A percentile compares a stretch with the other conserved stretches of the same genome.
These are phyloP conservation scores for Urochloa ruziziensis DNA, from an alignment of 176 grass and related monocot species.

Conservation along the genomic window DNA sequence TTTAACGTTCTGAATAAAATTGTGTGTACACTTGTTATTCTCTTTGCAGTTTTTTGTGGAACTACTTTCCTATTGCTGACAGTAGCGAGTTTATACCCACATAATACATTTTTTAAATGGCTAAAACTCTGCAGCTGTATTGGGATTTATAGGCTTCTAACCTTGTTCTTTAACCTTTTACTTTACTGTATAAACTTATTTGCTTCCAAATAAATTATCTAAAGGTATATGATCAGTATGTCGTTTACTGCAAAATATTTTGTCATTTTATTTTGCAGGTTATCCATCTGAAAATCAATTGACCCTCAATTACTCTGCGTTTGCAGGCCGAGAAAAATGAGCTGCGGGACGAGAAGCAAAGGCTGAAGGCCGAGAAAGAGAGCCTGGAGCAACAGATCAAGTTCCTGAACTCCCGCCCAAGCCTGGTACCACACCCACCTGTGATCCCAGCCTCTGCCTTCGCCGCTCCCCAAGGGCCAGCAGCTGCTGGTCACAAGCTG, in stretches of 20 bases:
- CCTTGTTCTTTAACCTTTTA: neutral
- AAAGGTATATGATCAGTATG: neutral
- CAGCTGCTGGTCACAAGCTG: slow-evolving; percentile 67
- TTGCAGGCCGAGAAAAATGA: slow-evolving; percentile 92
- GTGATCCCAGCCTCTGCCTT: slow-evolving; percentile 67
- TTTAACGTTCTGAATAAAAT: neutral
- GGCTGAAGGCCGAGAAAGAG: slow-evolving; percentile 88
- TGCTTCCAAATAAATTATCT: neutral
- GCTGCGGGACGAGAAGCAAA: slow-evolving; percentile 90
- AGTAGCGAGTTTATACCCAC: neutral
- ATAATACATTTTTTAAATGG: neutral
- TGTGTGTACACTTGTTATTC: neutral
- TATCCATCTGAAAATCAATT: neutral
- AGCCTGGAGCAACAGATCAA: slow-evolving; percentile 87
- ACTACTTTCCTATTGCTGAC: neutral
- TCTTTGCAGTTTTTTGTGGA: neutral
- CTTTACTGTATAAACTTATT: neutral
- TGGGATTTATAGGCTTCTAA: neutral
- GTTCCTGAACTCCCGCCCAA: slow-evolving; percentile 59
- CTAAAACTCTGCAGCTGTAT: neutral
- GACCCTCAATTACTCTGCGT: neutral
- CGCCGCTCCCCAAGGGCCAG: slow-evolving; percentile 42
- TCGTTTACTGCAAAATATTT: neutral
- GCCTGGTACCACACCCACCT: slow-evolving; percentile 51
- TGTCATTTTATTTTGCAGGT: neutral